Evolutionary conservation across 208 protist genomes (phyloP), one percentile per base, ranked within the genome.

Genomic region (Crithidia brevicula): DNA sequence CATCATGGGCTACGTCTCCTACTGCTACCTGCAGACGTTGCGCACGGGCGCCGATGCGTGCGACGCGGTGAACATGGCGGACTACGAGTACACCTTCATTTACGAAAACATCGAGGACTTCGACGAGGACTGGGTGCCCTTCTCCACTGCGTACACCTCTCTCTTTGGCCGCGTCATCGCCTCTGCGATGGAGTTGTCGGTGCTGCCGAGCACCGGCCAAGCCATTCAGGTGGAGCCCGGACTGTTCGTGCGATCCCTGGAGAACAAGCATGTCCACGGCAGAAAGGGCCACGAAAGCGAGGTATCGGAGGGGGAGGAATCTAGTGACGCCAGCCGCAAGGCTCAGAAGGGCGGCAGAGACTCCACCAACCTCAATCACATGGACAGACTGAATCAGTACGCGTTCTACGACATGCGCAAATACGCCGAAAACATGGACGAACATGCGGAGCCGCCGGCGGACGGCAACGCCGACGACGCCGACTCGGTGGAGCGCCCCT

Each of bases 211-310:
- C 27, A 61, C 65, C 13, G 83, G 78, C 20, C 53, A 77, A 4
- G 49, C 74, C 3, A 52, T 91, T n/a, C 87, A 96, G 76, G 83
- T 96, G 31, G 87, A 96, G 71, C 87, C 86, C 10, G 88, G 88
- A 0, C 79, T 96, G 15, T 91, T 83, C 22, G 64, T 96, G 40
- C 60, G 67, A 8, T 79, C 77, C 13, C 18, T 45, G 57, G 56
- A 52, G 18, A 57, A 46, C 43, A 36, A 42, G 42, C 25, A 65
- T 49, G 27, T 60, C 15, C 33, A 58, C 10, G 30, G 27, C 15
- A 47, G 28, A 40, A 45, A 57, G 36, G 34, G 66, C 30, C 34
- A 18, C 16, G 62, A 70, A 7, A 53, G 52, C 23, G 51, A 59
- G 13, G 51, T 75, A 16, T 59, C 43, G 13, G 65, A 63, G n/a